These are phyloP conservation scores for Taphrina flavorubra DNA, from an alignment of 1,139 yeast genomes.

Conservation along the genomic window DNA sequence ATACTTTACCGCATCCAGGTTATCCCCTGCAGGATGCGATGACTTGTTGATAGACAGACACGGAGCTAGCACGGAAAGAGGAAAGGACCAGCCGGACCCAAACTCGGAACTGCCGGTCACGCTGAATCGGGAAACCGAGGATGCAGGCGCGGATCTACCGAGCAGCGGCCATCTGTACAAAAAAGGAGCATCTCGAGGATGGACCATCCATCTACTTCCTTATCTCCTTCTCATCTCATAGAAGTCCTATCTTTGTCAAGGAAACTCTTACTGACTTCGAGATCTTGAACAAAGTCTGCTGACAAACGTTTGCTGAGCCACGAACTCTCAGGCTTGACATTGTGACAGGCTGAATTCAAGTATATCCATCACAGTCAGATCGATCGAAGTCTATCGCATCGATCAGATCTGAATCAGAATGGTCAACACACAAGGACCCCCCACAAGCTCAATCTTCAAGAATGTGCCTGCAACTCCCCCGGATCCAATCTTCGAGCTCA, in stretches of 20 bases:
- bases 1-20: too few relatives aligned
- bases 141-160: constrained; percentile 1
- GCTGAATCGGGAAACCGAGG: not conserved
- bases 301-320: too few relatives aligned
- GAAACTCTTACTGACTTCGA: not conserved
- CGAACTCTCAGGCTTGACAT: too few relatives aligned
- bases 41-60: not conserved
- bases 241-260: not conserved
- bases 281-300: too few relatives aligned
- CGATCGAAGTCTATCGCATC: not conserved
- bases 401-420: not conserved
- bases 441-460: constrained; percentile 43
- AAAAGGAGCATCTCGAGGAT: constrained; percentile 3
- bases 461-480: constrained; percentile 51
- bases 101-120: not conserved
- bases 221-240: not conserved
- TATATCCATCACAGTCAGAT: too few relatives aligned
- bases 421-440: constrained; percentile 47
- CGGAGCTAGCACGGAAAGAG: too few relatives aligned
- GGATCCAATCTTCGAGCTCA: constrained; percentile 70
- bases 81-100: too few relatives aligned
- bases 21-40: too few relatives aligned
- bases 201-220: not conserved
- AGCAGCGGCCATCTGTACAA: not conserved
- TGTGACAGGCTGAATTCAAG: too few relatives aligned